Evolutionary conservation across 1,139 yeast species (phyloP), one percentile per base, ranked within the genome.

Genomic region (Nakaseomyces uthaithaninus): DNA sequence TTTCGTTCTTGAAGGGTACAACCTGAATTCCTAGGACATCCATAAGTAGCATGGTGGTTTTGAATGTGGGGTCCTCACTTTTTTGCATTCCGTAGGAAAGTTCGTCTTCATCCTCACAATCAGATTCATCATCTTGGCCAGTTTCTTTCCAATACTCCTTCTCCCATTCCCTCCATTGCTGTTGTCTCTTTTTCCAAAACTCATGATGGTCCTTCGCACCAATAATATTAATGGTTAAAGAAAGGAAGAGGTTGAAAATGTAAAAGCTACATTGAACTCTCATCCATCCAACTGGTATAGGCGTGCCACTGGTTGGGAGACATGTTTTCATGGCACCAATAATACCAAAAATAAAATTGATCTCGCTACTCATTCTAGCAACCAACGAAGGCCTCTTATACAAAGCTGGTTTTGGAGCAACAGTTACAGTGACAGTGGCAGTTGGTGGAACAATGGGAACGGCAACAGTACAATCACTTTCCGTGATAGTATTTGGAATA

Each of bases 201-300:
- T 31, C 35, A 11, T 31, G 35, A 25, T 31, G 35, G 35, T 31
- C 35, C 16, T 31, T 31, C 8, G 25, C 35, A 19, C 35, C 35
- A 31, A 31, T 31, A 12, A 31, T 31, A n/a, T 31, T 31, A 17
- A 31, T 20, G 16, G 15, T 20, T 17, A 31, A 2, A 17, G 26
- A 9, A 4, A 31, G 25, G 11, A 31, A 7, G n/a, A 17, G 7
- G 16, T 31, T 31, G 9, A 31, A 3, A 19, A 31, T 17, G 17
- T 31, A 31, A 25, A 31, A 31, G 6, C 25, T 19, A 14, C 35
- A 31, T 20, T 31, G 35, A 4, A 17, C 25, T 8, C 35, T 19
- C 4, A 25, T 25, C 35, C 25, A 31, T 4, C 35, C 25, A 10
- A 25, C 11, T 12, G 35, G 35, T 3, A 12, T 25, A 19, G 25